Percentiles rank a stretch among this genome's conserved stretches.
These are phyloP conservation scores for Yamadazyma diospyri DNA, from an alignment of 1,139 yeast species.

Conservation along the genomic window DNA sequence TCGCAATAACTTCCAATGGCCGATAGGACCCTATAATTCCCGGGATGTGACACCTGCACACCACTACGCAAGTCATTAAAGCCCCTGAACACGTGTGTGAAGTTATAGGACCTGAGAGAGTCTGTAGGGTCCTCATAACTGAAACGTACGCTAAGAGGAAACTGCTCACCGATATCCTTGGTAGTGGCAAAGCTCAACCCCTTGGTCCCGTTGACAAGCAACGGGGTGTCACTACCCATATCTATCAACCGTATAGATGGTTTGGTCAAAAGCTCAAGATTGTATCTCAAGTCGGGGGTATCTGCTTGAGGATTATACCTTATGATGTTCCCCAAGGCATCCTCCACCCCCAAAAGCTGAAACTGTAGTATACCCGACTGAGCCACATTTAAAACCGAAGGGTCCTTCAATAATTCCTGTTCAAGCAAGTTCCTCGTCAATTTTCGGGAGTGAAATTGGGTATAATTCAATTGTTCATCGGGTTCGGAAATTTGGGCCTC, in stretches of 20 bases:
- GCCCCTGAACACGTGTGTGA: constrained; percentile 36
- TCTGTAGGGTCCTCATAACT: constrained; percentile 26
- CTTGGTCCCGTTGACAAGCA: constrained; percentile 40
- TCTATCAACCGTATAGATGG: constrained; percentile 47
- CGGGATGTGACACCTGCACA: constrained; percentile 52
- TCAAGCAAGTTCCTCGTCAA: constrained; percentile 34
- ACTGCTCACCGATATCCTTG: constrained; percentile 23
- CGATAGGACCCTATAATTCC: constrained; percentile 53
- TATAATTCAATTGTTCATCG: constrained; percentile 10
- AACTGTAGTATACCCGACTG: constrained; percentile 62
- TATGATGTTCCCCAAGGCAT: constrained; percentile 70
- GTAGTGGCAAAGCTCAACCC: constrained; percentile 23
- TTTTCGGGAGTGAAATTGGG: constrained; percentile 15
- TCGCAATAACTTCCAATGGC: constrained; percentile 61
- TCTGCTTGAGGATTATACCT: constrained; percentile 49
- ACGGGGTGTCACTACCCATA: constrained; percentile 33
- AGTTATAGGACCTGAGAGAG: constrained; percentile 20
- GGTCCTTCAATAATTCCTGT: constrained; percentile 28
- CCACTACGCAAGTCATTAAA: constrained; percentile 27
- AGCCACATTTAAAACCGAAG: constrained; percentile 21
- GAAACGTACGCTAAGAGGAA: constrained; percentile 48
- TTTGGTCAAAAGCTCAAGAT: constrained; percentile 60
- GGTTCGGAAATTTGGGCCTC: constrained; percentile 18
- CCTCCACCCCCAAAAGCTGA: constrained; percentile 62
- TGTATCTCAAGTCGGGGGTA: constrained; percentile 46